Evolutionary conservation across 129 eudicot genomes (phyloP).

Genomic region (Saposhnikovia divaricata): DNA sequence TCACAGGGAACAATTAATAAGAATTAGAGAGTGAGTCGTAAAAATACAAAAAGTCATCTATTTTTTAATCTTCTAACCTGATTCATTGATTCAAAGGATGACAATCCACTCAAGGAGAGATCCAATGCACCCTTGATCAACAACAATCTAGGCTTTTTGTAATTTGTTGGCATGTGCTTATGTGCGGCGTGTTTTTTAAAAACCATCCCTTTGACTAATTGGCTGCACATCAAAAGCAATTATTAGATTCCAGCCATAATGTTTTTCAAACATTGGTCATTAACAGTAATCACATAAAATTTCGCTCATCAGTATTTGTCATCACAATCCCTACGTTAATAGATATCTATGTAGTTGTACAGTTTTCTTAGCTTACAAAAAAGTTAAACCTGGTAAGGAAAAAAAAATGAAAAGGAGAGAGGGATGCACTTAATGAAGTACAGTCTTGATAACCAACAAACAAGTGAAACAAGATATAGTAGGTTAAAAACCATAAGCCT

Average conservation of each 20-base stretch:
- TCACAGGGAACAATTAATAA: slow-evolving; percentile 6
- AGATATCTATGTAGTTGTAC: background rate
- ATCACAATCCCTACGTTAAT: background rate
- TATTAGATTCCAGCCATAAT: background rate
- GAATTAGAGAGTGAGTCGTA: background rate
- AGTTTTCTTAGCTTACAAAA: background rate
- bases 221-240: slow-evolving; percentile 36
- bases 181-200: slow-evolving; percentile 97
- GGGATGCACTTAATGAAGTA: background rate
- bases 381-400: background rate
- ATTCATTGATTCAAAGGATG: slow-evolving; percentile 64
- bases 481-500: background rate
- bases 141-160: slow-evolving; percentile 60
- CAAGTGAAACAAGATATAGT: background rate
- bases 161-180: slow-evolving; percentile 86
- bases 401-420: background rate
- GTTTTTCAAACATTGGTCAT: background rate
- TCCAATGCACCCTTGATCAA: slow-evolving; percentile 77
- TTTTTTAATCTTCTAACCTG: slow-evolving; percentile 36
- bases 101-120: slow-evolving; percentile 61
- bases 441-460: background rate
- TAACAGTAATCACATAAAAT: background rate
- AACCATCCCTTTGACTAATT: slow-evolving; percentile 70
- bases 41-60: background rate
- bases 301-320: background rate